phyloP scores from a whole-genome alignment of 331 rosid species.

The Erythrophleum ivorense region DNA sequence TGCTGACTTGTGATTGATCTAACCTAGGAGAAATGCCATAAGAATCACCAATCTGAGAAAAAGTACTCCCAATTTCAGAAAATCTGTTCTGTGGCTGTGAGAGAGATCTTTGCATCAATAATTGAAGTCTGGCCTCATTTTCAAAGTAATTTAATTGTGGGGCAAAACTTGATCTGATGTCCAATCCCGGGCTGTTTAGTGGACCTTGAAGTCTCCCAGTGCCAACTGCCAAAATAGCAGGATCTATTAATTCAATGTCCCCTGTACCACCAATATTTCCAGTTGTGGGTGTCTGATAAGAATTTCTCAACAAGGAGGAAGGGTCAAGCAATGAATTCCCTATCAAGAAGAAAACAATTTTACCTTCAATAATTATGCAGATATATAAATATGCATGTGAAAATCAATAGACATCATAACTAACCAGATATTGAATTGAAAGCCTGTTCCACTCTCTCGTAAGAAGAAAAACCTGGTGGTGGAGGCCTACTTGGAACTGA shows the following conservation, averaged over 20 bases:
- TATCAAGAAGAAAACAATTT: constrained; percentile 38
- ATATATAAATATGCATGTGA: background rate
- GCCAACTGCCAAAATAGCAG: constrained; percentile 98
- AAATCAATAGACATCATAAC: constrained; percentile 34
- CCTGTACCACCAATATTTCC: constrained; percentile 65
- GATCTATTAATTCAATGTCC: constrained; percentile 94
- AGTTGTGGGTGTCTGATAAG: constrained; percentile 65
- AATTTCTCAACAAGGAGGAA: constrained; percentile 74
- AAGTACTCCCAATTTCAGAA: constrained; percentile 69
- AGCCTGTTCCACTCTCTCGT: constrained; percentile 76
- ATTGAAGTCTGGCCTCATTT: constrained; percentile 83
- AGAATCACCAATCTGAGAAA: constrained; percentile 76
- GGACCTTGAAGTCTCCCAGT: constrained; percentile 87
- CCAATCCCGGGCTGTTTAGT: constrained; percentile 65
- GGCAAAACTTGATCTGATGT: constrained; percentile 70
- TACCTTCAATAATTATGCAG: background rate
- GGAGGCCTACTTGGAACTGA: constrained; percentile 91
- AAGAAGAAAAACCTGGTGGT: constrained; percentile 94
- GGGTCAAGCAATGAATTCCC: constrained; percentile 73
- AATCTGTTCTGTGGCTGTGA: constrained; percentile 79
- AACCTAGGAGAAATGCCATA: constrained; percentile 86
- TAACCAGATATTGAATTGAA: constrained; percentile 76
- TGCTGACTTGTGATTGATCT: constrained; percentile 81
- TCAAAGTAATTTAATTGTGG: constrained; percentile 73
- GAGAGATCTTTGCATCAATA: constrained; percentile 89